Percentiles rank a stretch among this genome's conserved stretches.
Conservation (phyloP, 164 flowering plant species). For the Euptelea pleiosperma region DNA sequence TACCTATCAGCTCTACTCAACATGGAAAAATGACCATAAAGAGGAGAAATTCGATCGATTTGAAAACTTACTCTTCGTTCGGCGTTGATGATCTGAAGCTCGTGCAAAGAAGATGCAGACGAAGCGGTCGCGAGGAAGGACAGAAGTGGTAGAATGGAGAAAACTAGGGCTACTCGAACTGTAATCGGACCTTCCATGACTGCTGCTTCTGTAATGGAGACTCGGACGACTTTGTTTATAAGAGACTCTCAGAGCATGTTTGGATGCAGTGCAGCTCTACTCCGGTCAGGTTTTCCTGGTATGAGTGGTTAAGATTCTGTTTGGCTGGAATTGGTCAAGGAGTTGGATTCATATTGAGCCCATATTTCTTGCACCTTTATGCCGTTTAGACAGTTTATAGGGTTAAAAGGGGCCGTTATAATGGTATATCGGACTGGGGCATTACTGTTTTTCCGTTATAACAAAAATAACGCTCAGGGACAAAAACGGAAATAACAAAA, state of each 20-base stretch:
- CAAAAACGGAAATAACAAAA: no score
- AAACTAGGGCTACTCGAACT: slow-evolving; percentile 24
- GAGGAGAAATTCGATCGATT: background rate
- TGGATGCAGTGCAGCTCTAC: background rate
- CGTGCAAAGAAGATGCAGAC: slow-evolving; percentile 19
- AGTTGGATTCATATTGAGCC: no score
- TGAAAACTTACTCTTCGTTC: slow-evolving; percentile 67
- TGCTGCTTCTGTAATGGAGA: slow-evolving; percentile 7
- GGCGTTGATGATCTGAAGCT: slow-evolving; percentile 60
- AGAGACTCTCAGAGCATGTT: background rate
- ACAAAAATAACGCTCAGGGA: no score
- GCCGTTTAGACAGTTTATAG: no score
- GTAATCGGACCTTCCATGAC: slow-evolving; percentile 36
- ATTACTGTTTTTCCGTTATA: no score
- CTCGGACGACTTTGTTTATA: background rate
- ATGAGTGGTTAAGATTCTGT: no score
- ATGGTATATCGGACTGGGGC: no score
- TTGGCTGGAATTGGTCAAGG: no score
- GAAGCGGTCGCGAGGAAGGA: slow-evolving; percentile 21
- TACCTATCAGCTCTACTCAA: background rate
- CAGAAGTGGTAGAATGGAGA: slow-evolving; percentile 26
- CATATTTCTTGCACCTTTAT: no score
- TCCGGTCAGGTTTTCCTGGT: no score
- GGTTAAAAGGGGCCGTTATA: no score
- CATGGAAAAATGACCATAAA: background rate